Base-by-base conservation (phyloP, 1,139 yeast genomes). In the Yamadazyma aaseri region DNA sequence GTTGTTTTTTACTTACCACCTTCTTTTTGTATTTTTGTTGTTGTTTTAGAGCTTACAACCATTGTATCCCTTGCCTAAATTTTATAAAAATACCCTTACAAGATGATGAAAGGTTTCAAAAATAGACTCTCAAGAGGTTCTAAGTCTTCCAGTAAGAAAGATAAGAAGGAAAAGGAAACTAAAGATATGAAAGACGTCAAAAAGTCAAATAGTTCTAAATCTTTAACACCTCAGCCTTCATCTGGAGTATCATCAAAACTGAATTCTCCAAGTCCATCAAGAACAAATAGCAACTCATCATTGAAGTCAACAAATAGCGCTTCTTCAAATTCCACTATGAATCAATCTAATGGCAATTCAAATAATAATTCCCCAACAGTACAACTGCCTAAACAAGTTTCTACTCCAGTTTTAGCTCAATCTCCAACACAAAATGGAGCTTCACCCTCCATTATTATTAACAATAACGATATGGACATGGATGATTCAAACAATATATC, bases 71-170 rank as follows among this genome's bases (percentile, higher is more conserved):
- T 18, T 18, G 20, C 20, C 9, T 9, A 22, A 22, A 8, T 7
- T 7, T 11, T 8, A 22, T 7, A 8, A 8, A 22, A 22, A 22
- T 22, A 7, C 11, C 11, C 13, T 9, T n/a, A 10, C 20, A 67
- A 61, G 36, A 70, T 70, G 76, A 70, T 70, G 75, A 70, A 70
- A 59, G 76, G 76, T 18, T 70, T 70, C 50, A 70, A 70, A 46
- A 70, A 70, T 41, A 63, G 74, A 47, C 73, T 70, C 50, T 64
- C 75, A 20, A 59, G 76, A 42, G 67, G 66, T 45, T 35, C 49
- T 5, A 73, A 62, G 49, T 46, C 67, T 21, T 46, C 70, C 26
- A 51, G 49, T 32, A 69, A 68, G 41, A 67, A 68, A 42, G 49
- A 49, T 22, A 58, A 56, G 34, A 54, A 50, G 32, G 63, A 57